Conservation (phyloP, 1,139 yeast genomes). For the Scheffersomyces illinoinensis region DNA sequence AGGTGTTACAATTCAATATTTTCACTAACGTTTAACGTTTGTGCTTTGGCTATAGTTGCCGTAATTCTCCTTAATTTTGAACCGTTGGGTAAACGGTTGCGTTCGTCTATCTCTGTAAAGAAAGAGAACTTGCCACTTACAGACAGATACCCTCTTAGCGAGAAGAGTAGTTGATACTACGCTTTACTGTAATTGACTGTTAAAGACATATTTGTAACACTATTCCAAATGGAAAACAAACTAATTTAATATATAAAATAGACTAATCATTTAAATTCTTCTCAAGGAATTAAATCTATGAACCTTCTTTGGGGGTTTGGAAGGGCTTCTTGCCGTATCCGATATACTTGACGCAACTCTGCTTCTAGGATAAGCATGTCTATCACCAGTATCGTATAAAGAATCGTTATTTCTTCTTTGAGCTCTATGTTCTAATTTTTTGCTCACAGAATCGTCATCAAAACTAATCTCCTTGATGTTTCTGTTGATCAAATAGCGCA, state of each 20-base stretch:
- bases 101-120: conserved; percentile 3
- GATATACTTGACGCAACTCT: conserved; percentile 19
- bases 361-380: conserved; percentile 34
- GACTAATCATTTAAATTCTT: background rate
- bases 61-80: conserved; percentile 29
- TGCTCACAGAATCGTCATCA: conserved; percentile 24
- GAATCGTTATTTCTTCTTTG: conserved; percentile 7
- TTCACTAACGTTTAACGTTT: conserved; percentile 32
- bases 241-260: background rate
- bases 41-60: conserved; percentile 21
- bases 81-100: conserved; percentile 1
- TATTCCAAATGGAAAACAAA: background rate
- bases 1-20: conserved; percentile 48
- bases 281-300: background rate
- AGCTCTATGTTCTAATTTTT: conserved; percentile 2
- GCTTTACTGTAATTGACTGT: background rate
- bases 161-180: background rate
- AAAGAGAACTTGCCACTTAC: background rate
- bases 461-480: conserved; percentile 61
- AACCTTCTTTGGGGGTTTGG: background rate
- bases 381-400: conserved; percentile 24
- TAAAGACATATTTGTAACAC: background rate
- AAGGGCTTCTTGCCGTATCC: background rate
- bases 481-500: conserved; percentile 73
- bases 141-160: background rate